Percentiles rank a stretch among this genome's conserved stretches.
These are phyloP conservation scores for Microbotryomycetes sp. DNA, from an alignment of 1,284 basidiomycete species.

Conservation along the genomic window DNA sequence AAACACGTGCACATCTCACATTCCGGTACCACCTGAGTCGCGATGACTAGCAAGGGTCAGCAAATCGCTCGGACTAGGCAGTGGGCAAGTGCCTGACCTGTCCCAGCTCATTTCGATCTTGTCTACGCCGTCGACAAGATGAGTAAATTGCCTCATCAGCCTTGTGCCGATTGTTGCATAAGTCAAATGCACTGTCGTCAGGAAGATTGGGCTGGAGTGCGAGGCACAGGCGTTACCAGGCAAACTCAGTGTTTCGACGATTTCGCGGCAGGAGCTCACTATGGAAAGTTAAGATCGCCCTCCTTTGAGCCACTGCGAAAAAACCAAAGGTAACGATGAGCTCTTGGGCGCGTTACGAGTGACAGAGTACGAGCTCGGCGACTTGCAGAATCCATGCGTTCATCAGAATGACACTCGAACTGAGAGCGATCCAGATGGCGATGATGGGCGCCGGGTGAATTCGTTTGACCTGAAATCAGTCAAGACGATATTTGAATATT, in stretches of 20 bases:
- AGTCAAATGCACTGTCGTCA: constrained; percentile 45
- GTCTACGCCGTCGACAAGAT: constrained; percentile 44
- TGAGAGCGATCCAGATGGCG: constrained; percentile 34
- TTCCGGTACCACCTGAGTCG: constrained; percentile 21
- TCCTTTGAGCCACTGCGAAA: constrained; percentile 9
- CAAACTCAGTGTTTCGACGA: not conserved
- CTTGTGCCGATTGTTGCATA: constrained; percentile 46
- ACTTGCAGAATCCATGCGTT: constrained; percentile 33
- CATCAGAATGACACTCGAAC: constrained; percentile 33
- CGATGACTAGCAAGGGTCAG: not conserved
- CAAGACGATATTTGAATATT: not conserved
- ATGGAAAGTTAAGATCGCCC: constrained; percentile 22
- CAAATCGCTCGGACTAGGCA: not conserved
- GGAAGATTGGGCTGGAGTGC: constrained; percentile 42
- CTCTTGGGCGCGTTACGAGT: constrained; percentile 6
- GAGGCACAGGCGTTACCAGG: not conserved
- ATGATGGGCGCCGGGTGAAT: constrained; percentile 30
- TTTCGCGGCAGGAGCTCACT: not conserved
- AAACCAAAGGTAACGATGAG: not conserved
- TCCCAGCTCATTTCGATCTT: constrained; percentile 39
- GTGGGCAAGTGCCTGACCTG: too few relatives aligned
- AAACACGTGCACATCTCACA: not conserved
- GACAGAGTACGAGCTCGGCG: constrained; percentile 6
- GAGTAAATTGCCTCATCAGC: constrained; percentile 43
- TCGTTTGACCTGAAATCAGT: constrained; percentile 9